Percentiles rank a stretch among this genome's conserved stretches.
phyloP scores from a whole-genome alignment of 805 yeast species.

The Wickerhamomyces ciferrii region DNA sequence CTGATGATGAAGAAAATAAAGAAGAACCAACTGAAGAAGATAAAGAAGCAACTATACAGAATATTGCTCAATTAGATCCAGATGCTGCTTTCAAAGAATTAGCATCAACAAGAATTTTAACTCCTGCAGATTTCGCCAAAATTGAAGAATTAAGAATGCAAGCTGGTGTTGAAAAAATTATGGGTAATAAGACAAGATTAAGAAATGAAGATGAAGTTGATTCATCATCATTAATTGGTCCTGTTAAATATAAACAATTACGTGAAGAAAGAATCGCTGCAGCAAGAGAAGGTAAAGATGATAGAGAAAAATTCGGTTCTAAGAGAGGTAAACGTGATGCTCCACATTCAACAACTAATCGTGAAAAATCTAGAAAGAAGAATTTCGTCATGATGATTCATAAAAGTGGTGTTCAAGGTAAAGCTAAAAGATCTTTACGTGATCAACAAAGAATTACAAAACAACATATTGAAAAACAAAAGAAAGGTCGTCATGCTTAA shows the following conservation, averaged over 20 bases:
- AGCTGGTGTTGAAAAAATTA: conserved; percentile 78
- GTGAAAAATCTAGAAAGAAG: conserved; percentile 97
- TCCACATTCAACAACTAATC: conserved; percentile 87
- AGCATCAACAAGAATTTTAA: conserved; percentile 72
- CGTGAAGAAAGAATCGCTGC: conserved; percentile 88
- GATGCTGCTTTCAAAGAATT: conserved; percentile 48
- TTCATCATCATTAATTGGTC: conserved; percentile 70
- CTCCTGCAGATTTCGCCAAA: conserved; percentile 98
- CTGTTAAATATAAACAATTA: conserved; percentile 67
- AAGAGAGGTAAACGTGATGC: conserved; percentile 74
- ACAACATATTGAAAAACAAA: conserved; percentile 87
- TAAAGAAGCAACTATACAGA: conserved; percentile 24
- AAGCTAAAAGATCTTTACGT: conserved; percentile 81
- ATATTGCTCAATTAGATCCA: conserved; percentile 30
- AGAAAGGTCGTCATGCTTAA: conserved; percentile 49
- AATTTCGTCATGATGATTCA: conserved; percentile 98
- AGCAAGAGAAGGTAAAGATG: conserved; percentile 89
- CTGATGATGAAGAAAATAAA: conserved; percentile 31
- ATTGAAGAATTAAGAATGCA: conserved; percentile 79
- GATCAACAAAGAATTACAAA: conserved; percentile 83
- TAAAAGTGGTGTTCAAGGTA: conserved; percentile 90
- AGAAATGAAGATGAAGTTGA: conserved; percentile 83
- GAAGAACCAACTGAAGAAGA: conserved; percentile 18
- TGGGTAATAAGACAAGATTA: conserved; percentile 44
- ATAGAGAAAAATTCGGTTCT: conserved; percentile 85